Conservation (phyloP, 257 asterid species). For the Solanum sejunctum region DNA sequence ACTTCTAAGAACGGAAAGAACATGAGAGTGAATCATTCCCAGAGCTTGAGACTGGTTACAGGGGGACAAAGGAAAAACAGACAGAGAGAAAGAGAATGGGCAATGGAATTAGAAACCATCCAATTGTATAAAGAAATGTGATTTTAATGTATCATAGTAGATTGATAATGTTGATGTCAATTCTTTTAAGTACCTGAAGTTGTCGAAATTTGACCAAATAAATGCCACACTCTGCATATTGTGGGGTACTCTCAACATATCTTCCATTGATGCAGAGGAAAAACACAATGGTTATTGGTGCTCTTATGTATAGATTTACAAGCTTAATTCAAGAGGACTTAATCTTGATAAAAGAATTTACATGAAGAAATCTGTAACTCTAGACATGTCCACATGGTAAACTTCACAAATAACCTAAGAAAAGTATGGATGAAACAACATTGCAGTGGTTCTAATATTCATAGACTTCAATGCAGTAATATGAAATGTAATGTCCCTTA, state of each 20-base stretch:
- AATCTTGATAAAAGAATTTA: background rate
- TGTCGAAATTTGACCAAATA: conserved; percentile 97
- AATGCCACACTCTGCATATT: conserved; percentile 95
- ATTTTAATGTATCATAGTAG: background rate
- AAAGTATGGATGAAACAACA: background rate
- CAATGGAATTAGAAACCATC: background rate
- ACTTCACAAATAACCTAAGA: background rate
- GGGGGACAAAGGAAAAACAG: background rate
- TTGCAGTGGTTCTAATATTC: background rate
- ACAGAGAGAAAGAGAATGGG: background rate
- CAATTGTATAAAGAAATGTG: background rate
- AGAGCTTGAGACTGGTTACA: conserved; percentile 84
- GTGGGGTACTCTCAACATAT: conserved; percentile 94
- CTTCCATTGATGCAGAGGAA: conserved; percentile 25
- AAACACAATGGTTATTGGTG: background rate
- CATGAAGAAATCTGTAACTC: background rate
- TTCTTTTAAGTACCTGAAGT: conserved; percentile 61
- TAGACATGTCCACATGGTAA: background rate
- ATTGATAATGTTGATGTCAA: background rate
- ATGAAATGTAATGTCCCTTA: conserved; percentile 32
- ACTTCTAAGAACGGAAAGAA: conserved; percentile 72
- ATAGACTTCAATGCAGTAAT: background rate
- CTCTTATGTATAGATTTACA: background rate
- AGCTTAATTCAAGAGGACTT: background rate
- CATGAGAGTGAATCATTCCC: conserved; percentile 86